Base-by-base conservation (phyloP, 2,329 filamentous ascomycete species). In the Exophiala sideris region DNA sequence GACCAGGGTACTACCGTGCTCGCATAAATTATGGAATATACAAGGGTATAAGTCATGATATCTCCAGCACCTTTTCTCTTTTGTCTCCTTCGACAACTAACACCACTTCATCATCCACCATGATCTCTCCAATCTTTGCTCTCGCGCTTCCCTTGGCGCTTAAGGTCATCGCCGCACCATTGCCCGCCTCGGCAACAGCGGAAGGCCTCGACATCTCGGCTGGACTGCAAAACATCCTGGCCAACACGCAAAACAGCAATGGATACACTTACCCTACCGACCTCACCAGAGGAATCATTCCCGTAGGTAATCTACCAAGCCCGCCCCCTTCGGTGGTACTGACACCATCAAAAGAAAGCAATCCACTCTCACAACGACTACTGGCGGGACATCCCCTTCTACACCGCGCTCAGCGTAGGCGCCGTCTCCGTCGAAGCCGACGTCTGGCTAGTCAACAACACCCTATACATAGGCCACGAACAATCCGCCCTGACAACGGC, bases 341-440 rank as follows among this genome's bases (percentile, higher is more conserved):
- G n/a, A n/a, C n/a, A n/a, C n/a, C n/a, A n/a, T n/a, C n/a, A n/a
- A n/a, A n/a, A n/a, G 61, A 64, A 64, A 60, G 54, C 56, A 39
- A 64, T 64, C 47, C 72, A 75, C 57, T 74, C 72, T 1, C 73
- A 75, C 60, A 75, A 76, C 50, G 71, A 75, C 50, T 74, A 76
- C 65, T 72, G 68, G 68, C 68, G 72, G 9, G 58, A 61, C 12
- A 65, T 74, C 1, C 73, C 72, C 3, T 62, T 76, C 18, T 73
- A 70, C 48, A 59, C 64, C 16, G 73, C 73, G 2, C 61, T 76
- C 0, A 66, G 66, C 3, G 67, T 67, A n/a, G 73, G 73, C 21
- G 72, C 69, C 52, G 69, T 70, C 3, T 68, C 73, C 39, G 68
- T 77, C 10, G 76, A 79, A 64, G 74, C 73, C 2, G 75, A 77